Percentiles rank a stretch among this genome's conserved stretches.
phyloP scores from a whole-genome alignment of 495 filamentous ascomycete genomes.

The Penicillium steckii region DNA sequence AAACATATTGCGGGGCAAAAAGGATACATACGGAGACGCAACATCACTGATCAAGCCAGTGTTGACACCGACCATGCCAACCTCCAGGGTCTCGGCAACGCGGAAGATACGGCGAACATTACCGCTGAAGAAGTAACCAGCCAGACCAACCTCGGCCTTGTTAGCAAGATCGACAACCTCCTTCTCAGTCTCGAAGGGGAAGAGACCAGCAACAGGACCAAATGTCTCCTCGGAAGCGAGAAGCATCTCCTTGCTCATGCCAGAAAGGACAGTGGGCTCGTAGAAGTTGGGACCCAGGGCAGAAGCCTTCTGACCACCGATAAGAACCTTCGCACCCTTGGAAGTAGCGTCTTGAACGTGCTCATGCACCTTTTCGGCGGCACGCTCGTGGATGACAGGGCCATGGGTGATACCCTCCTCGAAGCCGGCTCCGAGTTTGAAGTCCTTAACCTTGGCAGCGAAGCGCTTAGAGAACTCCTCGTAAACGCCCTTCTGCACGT shows the following conservation, averaged over 20 bases:
- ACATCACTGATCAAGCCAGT: constrained; percentile 81
- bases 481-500: constrained; percentile 76
- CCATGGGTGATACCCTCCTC: constrained; percentile 71
- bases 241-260: constrained; percentile 79
- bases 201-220: constrained; percentile 81
- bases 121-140: constrained; percentile 83
- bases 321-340: constrained; percentile 69
- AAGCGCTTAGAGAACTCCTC: constrained; percentile 71
- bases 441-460: constrained; percentile 69
- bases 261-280: constrained; percentile 75
- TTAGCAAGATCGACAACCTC: constrained; percentile 83
- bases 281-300: constrained; percentile 76
- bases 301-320: constrained; percentile 66
- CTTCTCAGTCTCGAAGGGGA: constrained; percentile 77
- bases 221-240: constrained; percentile 83
- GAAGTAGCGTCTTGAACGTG: constrained; percentile 75
- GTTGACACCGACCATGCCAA: constrained; percentile 89
- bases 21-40: constrained; percentile 58
- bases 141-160: constrained; percentile 71
- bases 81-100: constrained; percentile 81
- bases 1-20: neutral
- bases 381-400: constrained; percentile 76
- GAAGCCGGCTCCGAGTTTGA: constrained; percentile 78
- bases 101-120: constrained; percentile 70
- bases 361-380: constrained; percentile 70